These are phyloP conservation scores for Eutrema salsugineum DNA, from an alignment of 441 rosid genomes.

Conservation along the genomic window DNA sequence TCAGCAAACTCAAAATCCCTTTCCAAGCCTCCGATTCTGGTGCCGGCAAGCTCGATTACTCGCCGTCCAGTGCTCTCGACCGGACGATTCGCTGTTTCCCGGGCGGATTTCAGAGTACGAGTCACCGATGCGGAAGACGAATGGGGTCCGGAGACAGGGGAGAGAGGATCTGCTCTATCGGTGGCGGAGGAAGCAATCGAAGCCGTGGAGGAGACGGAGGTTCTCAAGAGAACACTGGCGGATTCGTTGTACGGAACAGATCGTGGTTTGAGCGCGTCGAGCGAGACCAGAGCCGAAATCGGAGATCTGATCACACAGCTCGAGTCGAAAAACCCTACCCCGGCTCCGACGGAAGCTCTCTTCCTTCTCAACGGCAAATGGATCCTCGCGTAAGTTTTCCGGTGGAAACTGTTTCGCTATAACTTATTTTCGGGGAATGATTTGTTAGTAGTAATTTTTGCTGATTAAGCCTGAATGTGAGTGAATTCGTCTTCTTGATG, in stretches of 20 bases:
- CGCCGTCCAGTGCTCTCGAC: background rate
- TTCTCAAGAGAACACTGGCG: constrained; percentile 54
- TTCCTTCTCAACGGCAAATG: constrained; percentile 84
- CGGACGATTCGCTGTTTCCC: constrained; percentile 3
- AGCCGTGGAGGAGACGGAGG: constrained; percentile 45
- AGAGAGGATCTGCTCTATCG: constrained; percentile 27
- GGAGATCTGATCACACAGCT: constrained; percentile 87
- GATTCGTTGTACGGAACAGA: constrained; percentile 79
- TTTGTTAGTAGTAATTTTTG: too few relatives aligned
- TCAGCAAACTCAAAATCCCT: constrained; percentile 4
- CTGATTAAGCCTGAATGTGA: background rate
- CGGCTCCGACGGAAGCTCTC: constrained; percentile 83
- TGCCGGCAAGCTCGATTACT: constrained; percentile 2
- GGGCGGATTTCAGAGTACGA: constrained; percentile 36
- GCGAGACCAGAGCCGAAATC: constrained; percentile 87
- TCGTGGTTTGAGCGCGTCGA: constrained; percentile 64
- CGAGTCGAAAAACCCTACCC: constrained; percentile 83
- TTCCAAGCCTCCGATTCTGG: constrained; percentile 21
- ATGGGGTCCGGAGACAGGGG: constrained; percentile 33
- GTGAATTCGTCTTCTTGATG: background rate
- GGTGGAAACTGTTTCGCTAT: background rate
- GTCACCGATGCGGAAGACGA: constrained; percentile 38
- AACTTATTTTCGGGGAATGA: background rate
- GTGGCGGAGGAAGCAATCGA: constrained; percentile 43
- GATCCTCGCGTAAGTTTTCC: constrained; percentile 73